Evolutionary conservation across 805 yeast species (phyloP), one percentile per base, ranked within the genome.

Genomic region (Saccharomycopsis schoenii): DNA sequence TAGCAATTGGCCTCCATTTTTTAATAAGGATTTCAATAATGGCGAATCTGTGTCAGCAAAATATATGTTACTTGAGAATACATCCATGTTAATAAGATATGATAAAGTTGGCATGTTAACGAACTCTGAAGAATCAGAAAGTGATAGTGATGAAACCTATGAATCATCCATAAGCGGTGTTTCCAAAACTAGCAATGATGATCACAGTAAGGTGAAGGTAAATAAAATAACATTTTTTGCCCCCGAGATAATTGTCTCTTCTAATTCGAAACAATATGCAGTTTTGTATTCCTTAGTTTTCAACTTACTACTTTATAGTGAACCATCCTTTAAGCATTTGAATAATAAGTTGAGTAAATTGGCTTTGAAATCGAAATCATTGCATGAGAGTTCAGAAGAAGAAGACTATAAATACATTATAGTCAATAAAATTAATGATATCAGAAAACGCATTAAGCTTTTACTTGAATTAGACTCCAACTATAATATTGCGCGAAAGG

Each of bases 1-100:
- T 1, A 61, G 72, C 2, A 74, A 74, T 19, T 92, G 97, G 97
- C 97, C 97, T 1, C 96, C 97, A 0, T 92, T 96, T 90, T 71
- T 91, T 40, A 90, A 92, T 1, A 70, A 82, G 56, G 96, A 89
- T 67, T 75, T 85, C 24, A 83, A 88, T 64, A 80, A 82, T 64
- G 83, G 84, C 58, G 76, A 81, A 19, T 76, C 78, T 0, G 67
- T 77, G 1, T 72, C 83, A 62, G 68, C 73, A 11, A 76, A 79
- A 12, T 79, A 80, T 60, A 76, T 84, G 57, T 73, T 92, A 43
- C 78, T 90, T 29, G 81, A 85, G 39, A 80, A 84, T 62, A 81
- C 89, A 1, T 81, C 92, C 0, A 75, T 84, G 25, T 79, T 83
- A 69, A 68, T 88, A 21, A 77, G 86, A 0, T 84, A 78, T 65